Evolutionary conservation across 768 basidiomycete genomes (phyloP), one percentile per base, ranked within the genome.

Genomic region (Podaxis pistillaris): DNA sequence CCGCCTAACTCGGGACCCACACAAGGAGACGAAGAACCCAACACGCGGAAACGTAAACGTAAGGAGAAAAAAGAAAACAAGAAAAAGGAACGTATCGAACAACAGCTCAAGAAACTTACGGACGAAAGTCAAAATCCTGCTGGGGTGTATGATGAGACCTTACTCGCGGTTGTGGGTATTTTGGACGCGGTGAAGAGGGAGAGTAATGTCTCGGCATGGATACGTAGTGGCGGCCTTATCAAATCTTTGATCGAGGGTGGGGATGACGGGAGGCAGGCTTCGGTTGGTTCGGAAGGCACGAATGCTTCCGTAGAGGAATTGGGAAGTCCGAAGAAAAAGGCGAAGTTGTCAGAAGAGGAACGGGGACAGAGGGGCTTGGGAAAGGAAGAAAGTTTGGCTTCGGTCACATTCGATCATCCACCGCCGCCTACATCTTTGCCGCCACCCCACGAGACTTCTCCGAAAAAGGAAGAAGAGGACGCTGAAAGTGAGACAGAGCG

Each of bases 181-280:
- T 73, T 92, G 24, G 87, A 90, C 52, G 76, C 74, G 13, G 65
- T 87, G 13, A 87, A 85, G 70, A 57, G 67, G 53, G 83, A 91
- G 72, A 78, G 74, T 60, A 91, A 88, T 65, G 82, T 91, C 24
- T 85, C 88, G 0, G 83, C 79, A 19, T 91, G 90, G 90, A 78
- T 90, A 60, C 78, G 81, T 17, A 67, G 69, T 30, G 87, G 88
- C 1, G 87, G 87, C 0, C 72, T 89, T 22, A 41, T 73, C 17
- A 59, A 56, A 2, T 62, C 64, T 9, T 41, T 62, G 17, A 53
- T 33, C 4, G 12, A 26, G n/a, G 44, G 49, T 4, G 38, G 24
- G 15, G 64, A 50, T 19, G 38, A 36, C 9, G 62, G 49, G 19
- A 60, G 54, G 38, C 37, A 60, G 28, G 17, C n/a, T 37, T 51